Evolutionary conservation across 2,329 filamentous ascomycete species (phyloP).

Genomic region (Chaetomiaceae sp.): DNA sequence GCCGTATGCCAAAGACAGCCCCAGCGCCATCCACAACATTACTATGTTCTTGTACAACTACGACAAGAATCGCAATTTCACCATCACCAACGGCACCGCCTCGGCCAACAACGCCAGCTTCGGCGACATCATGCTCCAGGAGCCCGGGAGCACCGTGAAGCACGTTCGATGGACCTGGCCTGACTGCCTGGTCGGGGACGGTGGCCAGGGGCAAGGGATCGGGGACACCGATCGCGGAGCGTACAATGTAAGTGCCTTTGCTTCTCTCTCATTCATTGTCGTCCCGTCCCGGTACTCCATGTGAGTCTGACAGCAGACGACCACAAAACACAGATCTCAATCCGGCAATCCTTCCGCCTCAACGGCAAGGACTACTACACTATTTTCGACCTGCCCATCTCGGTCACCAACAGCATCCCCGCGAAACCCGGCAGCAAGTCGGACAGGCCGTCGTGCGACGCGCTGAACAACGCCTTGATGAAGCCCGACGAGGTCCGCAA

Average conservation of each 20-base stretch:
- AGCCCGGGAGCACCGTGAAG: constrained; percentile 63
- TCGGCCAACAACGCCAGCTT: constrained; percentile 46
- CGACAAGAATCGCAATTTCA: constrained; percentile 58
- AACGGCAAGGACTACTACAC: constrained; percentile 61
- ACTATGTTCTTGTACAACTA: constrained; percentile 63
- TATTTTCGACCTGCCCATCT: constrained; percentile 64
- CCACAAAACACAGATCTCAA: constrained; percentile 56
- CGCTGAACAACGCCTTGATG: constrained; percentile 46
- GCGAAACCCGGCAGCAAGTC: too few relatives aligned
- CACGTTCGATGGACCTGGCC: constrained; percentile 70
- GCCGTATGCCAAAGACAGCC: constrained; percentile 46
- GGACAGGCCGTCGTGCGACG: constrained; percentile 37
- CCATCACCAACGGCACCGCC: constrained; percentile 53
- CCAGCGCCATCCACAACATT: constrained; percentile 56
- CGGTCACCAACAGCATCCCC: constrained; percentile 59
- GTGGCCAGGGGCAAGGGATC: constrained; percentile 39
- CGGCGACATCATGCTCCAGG: constrained; percentile 57
- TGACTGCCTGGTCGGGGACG: constrained; percentile 58
- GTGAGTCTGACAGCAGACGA: constrained; percentile 1
- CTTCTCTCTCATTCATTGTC: not conserved
- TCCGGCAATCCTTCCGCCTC: constrained; percentile 63
- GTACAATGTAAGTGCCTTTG: constrained; percentile 58
- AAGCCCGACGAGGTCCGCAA: constrained; percentile 40
- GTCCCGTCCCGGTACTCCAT: too few relatives aligned
- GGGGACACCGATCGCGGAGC: constrained; percentile 48